phyloP scores from a whole-genome alignment of 305 asterid species.

The Ilex paraguariensis region DNA sequence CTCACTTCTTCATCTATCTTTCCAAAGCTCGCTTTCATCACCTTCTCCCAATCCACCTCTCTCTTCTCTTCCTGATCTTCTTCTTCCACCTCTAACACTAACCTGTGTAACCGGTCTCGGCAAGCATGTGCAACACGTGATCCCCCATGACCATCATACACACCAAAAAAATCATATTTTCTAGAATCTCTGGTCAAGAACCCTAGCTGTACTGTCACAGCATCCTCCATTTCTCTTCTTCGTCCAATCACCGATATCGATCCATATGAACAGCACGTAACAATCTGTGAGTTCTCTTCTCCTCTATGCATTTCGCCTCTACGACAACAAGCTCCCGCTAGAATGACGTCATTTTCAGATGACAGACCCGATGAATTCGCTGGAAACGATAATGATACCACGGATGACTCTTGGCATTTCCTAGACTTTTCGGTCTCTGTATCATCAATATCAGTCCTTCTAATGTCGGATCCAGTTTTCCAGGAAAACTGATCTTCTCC shows the following conservation, averaged over 20 bases:
- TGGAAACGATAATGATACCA: neutral
- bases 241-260: conserved; percentile 48
- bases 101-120: conserved; percentile 39
- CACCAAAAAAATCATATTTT: conserved; percentile 55
- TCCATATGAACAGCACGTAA: conserved; percentile 31
- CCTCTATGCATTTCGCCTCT: neutral
- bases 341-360: conserved; percentile 7
- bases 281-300: neutral
- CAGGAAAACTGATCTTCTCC: conserved; percentile 5
- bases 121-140: conserved; percentile 59
- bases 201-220: conserved; percentile 39
- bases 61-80: conserved; percentile 12
- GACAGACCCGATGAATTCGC: neutral
- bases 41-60: conserved; percentile 44
- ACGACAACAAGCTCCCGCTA: neutral
- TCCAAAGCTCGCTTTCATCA: conserved; percentile 39
- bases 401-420: neutral
- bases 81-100: conserved; percentile 22
- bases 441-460: neutral
- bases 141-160: conserved; percentile 78
- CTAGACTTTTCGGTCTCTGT: neutral
- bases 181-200: conserved; percentile 24
- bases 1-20: conserved; percentile 65
- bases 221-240: conserved; percentile 67
- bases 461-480: conserved; percentile 19